These are phyloP conservation scores for Chytriomyces hyalinus DNA, from an alignment of 192 early-diverging fungal species.

Conservation along the genomic window DNA sequence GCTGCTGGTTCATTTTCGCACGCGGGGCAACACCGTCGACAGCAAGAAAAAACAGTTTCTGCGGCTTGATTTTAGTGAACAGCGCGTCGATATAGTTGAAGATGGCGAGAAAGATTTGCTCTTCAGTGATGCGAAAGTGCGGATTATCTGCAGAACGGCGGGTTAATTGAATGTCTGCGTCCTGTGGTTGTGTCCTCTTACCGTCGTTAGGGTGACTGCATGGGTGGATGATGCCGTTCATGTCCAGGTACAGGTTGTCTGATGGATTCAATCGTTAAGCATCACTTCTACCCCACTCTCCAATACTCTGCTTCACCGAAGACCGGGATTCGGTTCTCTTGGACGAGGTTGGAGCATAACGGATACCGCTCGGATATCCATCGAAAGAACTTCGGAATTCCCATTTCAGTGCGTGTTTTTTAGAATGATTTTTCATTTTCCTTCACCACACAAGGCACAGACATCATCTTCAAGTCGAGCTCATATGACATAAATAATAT, in stretches of 20 bases:
- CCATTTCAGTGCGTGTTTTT: conserved; percentile 37
- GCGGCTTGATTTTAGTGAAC: conserved; percentile 89
- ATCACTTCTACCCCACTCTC: background rate
- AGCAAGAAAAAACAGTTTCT: conserved; percentile 93
- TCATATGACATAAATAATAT: conserved; percentile 57
- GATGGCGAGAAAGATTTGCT: conserved; percentile 89
- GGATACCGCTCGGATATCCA: conserved; percentile 99
- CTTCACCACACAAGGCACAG: too few relatives aligned
- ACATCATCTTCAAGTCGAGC: background rate
- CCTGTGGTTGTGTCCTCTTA: background rate
- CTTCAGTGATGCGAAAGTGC: conserved; percentile 88
- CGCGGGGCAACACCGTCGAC: conserved; percentile 78
- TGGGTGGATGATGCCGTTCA: conserved; percentile 99
- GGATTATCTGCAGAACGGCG: conserved; percentile 55
- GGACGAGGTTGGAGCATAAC: conserved; percentile 87
- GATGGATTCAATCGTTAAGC: conserved; percentile 19
- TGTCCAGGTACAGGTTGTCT: conserved; percentile 97
- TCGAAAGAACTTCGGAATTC: conserved; percentile 83
- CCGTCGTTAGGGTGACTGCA: conserved; percentile 92
- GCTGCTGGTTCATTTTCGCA: conserved; percentile 71
- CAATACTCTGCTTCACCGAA: conserved; percentile 67
- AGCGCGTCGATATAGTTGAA: conserved; percentile 97
- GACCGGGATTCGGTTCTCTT: conserved; percentile 90
- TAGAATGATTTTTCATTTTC: background rate
- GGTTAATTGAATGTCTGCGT: too few relatives aligned